Percentiles rank a stretch among this genome's conserved stretches.
Evolutionary conservation across 495 filamentous ascomycete species (phyloP).

Genomic region (Evansstolkia leycettana): DNA sequence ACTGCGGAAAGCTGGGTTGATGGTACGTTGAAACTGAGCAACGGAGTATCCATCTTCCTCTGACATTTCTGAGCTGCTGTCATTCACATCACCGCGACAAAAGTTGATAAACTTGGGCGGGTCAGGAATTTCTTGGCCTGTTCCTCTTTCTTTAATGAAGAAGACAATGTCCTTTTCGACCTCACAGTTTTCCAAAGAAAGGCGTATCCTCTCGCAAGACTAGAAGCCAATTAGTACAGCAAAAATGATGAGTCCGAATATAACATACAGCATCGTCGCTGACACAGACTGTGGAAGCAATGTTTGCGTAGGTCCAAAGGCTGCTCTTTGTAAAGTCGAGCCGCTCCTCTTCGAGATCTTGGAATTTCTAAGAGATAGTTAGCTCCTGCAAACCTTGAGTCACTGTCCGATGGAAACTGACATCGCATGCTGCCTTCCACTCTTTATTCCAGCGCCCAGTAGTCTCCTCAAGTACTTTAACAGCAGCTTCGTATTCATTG

Average conservation of each 20-base stretch:
- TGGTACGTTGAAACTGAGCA: conserved; percentile 86
- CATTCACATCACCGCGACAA: conserved; percentile 77
- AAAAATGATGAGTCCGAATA: not conserved
- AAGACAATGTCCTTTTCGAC: conserved; percentile 86
- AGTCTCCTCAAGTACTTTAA: conserved; percentile 91
- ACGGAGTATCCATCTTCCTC: conserved; percentile 84
- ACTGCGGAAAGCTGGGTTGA: conserved; percentile 88
- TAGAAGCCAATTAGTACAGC: conserved; percentile 16
- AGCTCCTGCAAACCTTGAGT: conserved; percentile 6
- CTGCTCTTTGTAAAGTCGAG: conserved; percentile 96
- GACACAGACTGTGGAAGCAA: conserved; percentile 95
- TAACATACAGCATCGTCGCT: conserved; percentile 76
- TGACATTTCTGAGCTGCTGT: conserved; percentile 67
- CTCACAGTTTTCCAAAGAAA: conserved; percentile 89
- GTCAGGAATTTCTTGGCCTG: conserved; percentile 94
- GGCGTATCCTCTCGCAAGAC: conserved; percentile 92
- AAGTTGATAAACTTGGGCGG: conserved; percentile 98
- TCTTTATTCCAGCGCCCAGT: conserved; percentile 94
- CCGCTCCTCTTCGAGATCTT: conserved; percentile 96
- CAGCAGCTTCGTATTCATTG: conserved; percentile 82
- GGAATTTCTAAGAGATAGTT: conserved; percentile 62
- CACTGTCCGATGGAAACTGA: conserved; percentile 16
- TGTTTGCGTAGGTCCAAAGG: conserved; percentile 94
- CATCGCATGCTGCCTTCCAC: conserved; percentile 94
- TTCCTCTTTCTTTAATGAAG: conserved; percentile 85